Evolutionary conservation across 192 early-diverging fungal species (phyloP).

Genomic region (Phycomyces nitens): DNA sequence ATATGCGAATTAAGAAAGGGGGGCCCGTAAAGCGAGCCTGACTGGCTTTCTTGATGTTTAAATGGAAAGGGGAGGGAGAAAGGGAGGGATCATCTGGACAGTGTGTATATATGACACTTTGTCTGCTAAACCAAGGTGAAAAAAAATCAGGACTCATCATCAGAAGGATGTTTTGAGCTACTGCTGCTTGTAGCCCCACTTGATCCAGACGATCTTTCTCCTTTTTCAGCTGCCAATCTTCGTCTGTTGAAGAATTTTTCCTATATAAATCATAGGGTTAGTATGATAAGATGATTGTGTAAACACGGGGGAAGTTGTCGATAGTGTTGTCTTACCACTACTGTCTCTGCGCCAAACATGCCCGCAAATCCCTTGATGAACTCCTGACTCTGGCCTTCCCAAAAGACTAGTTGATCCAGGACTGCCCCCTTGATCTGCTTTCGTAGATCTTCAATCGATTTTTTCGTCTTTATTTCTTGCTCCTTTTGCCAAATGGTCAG

Average conservation of each 20-base stretch:
- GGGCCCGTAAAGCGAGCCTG: too few species aligned
- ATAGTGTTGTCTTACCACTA: conserved; percentile 31
- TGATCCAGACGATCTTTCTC: too few species aligned
- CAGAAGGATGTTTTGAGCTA: too few species aligned
- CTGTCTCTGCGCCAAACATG: conserved; percentile 61
- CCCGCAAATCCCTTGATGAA: conserved; percentile 66
- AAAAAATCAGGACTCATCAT: too few species aligned
- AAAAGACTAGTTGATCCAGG: conserved; percentile 61
- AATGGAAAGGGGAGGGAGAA: too few species aligned
- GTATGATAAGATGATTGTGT: too few species aligned
- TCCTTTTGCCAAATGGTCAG: conserved; percentile 36
- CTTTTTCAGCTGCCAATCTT: conserved; percentile 3
- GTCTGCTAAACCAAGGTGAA: too few species aligned
- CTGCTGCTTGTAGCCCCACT: too few species aligned
- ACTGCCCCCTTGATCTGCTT: conserved; percentile 67
- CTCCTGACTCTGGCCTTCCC: conserved; percentile 76
- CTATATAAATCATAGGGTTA: neutral
- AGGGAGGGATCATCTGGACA: too few species aligned
- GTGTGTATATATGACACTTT: too few species aligned
- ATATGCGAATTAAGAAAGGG: neutral
- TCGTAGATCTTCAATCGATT: conserved; percentile 66
- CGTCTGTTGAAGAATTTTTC: conserved; percentile 11
- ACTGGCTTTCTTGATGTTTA: too few species aligned
- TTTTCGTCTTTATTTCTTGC: conserved; percentile 72
- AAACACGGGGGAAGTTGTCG: too few species aligned